Conservation (phyloP, 306 rosid genomes). For the Cicer cuneatum region DNA sequence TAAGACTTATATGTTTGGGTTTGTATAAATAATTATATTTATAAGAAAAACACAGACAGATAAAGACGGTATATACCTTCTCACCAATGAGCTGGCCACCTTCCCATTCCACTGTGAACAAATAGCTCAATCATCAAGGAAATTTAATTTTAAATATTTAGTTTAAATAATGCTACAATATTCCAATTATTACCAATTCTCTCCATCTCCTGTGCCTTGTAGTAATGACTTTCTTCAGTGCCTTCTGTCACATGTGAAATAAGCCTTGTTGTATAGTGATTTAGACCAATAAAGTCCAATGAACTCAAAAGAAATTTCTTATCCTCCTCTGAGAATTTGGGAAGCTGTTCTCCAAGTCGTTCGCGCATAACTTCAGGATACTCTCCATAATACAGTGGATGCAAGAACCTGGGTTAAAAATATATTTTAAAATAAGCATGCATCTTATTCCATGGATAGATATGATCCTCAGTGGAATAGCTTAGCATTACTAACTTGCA, state of each 20-base stretch:
- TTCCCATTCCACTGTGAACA: slow-evolving; percentile 78
- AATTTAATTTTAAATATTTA: slow-evolving; percentile 8
- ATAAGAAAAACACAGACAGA: slow-evolving; percentile 18
- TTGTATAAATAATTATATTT: background rate
- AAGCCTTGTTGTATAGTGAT: slow-evolving; percentile 89
- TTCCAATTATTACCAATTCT: slow-evolving; percentile 62
- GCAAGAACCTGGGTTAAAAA: slow-evolving; percentile 64
- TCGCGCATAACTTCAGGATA: slow-evolving; percentile 84
- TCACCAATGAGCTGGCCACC: slow-evolving; percentile 83
- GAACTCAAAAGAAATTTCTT: slow-evolving; percentile 66
- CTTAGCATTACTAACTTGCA: background rate
- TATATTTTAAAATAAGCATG: slow-evolving; percentile 28
- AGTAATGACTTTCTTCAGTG: slow-evolving; percentile 52
- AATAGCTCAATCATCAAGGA: slow-evolving; percentile 43
- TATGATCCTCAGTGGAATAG: slow-evolving; percentile 28
- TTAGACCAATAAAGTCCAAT: slow-evolving; percentile 80
- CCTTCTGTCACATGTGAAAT: slow-evolving; percentile 62
- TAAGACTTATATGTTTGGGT: slow-evolving; percentile 7
- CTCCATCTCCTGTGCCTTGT: slow-evolving; percentile 60
- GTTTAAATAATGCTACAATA: background rate
- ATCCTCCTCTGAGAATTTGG: slow-evolving; percentile 80
- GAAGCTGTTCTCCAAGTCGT: slow-evolving; percentile 80
- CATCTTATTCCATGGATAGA: slow-evolving; percentile 28
- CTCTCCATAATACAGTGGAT: slow-evolving; percentile 80
- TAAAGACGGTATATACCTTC: slow-evolving; percentile 60